A percentile compares a stretch with the other conserved stretches of the same genome.
Conservation (phyloP, 805 yeast genomes). For the Yamadazyma olivae region DNA sequence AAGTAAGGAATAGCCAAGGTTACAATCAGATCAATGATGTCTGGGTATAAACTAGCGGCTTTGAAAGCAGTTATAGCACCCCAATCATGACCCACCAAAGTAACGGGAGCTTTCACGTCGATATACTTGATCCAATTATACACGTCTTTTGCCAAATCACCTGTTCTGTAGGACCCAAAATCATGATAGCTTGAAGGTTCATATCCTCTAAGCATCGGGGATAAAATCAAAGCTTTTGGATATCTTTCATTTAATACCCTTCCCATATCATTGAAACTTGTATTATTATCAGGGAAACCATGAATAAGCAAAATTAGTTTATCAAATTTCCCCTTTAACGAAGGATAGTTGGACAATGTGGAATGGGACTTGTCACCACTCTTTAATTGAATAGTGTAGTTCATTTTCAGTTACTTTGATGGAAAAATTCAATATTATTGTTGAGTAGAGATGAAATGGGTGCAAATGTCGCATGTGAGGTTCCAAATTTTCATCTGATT, state of each 20-base stretch:
- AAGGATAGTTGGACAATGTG: conserved; percentile 7
- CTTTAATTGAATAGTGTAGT: conserved; percentile 5
- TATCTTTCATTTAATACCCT: conserved; percentile 14
- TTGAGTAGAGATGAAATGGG: too few species aligned
- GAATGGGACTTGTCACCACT: conserved; percentile 11
- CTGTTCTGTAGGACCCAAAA: conserved; percentile 20
- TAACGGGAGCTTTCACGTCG: conserved; percentile 17
- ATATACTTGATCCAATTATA: conserved; percentile 20
- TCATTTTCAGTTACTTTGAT: conserved; percentile 2
- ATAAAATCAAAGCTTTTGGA: conserved; percentile 20
- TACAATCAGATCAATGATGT: conserved; percentile 27
- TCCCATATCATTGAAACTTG: conserved; percentile 21
- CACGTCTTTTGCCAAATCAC: conserved; percentile 33
- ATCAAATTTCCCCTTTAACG: conserved; percentile 5
- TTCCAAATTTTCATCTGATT: not conserved
- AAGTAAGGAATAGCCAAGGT: conserved; percentile 40
- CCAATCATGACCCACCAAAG: conserved; percentile 44
- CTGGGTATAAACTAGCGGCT: conserved; percentile 33
- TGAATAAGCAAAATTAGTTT: conserved; percentile 27
- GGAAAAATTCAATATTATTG: not conserved
- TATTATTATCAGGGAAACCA: conserved; percentile 39
- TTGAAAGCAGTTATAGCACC: conserved; percentile 38
- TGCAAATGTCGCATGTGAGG: conserved; percentile 2
- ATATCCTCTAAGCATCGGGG: conserved; percentile 38
- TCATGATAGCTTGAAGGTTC: conserved; percentile 27